Base-by-base conservation (phyloP, 495 filamentous ascomycete genomes). In the Daldinia childiae region DNA sequence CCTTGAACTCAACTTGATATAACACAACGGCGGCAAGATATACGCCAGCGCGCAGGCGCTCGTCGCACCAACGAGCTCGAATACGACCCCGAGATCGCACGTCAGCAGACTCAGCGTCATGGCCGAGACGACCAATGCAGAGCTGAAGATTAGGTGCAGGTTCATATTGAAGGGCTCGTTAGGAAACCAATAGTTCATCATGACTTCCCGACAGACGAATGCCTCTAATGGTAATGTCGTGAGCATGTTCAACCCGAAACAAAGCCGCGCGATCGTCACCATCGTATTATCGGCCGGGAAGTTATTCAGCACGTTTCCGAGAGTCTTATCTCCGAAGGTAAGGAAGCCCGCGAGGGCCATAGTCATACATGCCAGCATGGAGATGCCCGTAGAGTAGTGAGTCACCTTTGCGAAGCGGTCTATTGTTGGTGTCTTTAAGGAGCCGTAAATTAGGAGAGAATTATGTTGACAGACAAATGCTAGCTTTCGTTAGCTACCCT, bases 231-330 rank as follows among this genome's bases (percentile, higher is more conserved):
- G 95, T 50, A 99, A 83, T 2, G 95, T 99, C 6, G 95, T 98
- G 68, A 99, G 88, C 95, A 99, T 99, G 83, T 99, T 99, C 62
- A 98, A 81, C 4, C 96, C 95, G 72, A 99, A 97, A 77, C 93
- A 97, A 72, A 99, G 84, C 73, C 95, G 88, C 45, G 95, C 95
- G 60, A 98, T 88, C 78, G 98, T 99, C 70, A 98, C 92, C 87
- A 98, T 88, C 66, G 90, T 86, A 78, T 97, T 98, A 75, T 93
- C 87, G 7, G 87, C 84, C 4, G 95, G 93, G 77, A 99, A 98
- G 80, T 99, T 99, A 82, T 99, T 99, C 62, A 99, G 89, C 41
- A 99, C 93, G 77, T 99, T 98, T 62, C 95, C 95, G 74, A 93
- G 83, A 0, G 95, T 98, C 66, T 90, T 89, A 74, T 94, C 92